Evolutionary conservation across 1,284 basidiomycete species (phyloP).

Genomic region (Acaromyces ingoldii): DNA sequence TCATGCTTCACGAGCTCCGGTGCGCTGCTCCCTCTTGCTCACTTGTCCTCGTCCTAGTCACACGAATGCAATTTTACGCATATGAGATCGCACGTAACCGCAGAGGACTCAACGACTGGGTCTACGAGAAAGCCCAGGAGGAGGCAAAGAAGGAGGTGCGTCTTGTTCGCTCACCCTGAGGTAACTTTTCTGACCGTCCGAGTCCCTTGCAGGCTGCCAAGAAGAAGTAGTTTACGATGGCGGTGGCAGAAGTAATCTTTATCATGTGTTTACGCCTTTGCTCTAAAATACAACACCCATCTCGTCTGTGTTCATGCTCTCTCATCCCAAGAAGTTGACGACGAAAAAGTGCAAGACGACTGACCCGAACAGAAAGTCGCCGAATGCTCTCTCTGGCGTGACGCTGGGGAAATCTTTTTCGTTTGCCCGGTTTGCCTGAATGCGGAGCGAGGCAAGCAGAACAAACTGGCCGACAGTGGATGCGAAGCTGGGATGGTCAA

Average conservation of each 20-base stretch:
- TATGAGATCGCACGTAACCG: slow-evolving; percentile 92
- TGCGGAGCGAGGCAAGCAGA: slow-evolving; percentile 80
- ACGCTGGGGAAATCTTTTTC: slow-evolving; percentile 56
- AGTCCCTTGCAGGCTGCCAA: no score
- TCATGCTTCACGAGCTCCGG: not conserved
- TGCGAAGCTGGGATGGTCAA: slow-evolving; percentile 64
- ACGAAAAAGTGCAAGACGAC: slow-evolving; percentile 97
- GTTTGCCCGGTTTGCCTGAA: slow-evolving; percentile 85
- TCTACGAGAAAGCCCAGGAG: slow-evolving; percentile 53
- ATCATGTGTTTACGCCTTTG: no score
- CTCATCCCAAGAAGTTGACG: slow-evolving; percentile 83
- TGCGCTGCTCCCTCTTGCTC: not conserved
- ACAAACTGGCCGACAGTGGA: slow-evolving; percentile 96
- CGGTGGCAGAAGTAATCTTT: no score
- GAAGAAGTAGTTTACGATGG: no score
- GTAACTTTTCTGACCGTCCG: no score
- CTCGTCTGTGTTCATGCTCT: not conserved
- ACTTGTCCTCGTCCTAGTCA: slow-evolving; percentile 40
- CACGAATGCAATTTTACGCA: slow-evolving; percentile 74
- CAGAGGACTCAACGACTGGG: slow-evolving; percentile 80
- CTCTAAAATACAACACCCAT: not conserved
- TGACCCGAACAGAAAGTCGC: slow-evolving; percentile 88
- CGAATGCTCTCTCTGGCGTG: slow-evolving; percentile 82
- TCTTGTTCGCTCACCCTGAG: no score
- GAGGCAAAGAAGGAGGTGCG: slow-evolving; percentile 19